Conservation (phyloP, 345 rosid species). For the Eucalyptus leucophloia region DNA sequence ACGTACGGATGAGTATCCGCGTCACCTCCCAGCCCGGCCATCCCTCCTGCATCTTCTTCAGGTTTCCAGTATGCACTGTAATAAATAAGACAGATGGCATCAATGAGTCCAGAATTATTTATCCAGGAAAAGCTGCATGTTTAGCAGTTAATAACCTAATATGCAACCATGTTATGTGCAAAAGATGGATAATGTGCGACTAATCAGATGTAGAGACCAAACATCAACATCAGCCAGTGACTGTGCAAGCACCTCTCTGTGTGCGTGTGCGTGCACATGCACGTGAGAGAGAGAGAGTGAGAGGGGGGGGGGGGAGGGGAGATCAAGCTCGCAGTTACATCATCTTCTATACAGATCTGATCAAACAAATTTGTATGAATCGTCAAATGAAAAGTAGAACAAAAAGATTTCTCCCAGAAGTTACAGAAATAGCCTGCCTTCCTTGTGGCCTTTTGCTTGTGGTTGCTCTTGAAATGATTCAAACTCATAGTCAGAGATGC, state of each 20-base stretch:
- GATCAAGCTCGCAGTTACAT: background rate
- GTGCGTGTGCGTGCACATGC: accelerated
- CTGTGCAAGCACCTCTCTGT: no score
- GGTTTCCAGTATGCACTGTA: conserved; percentile 89
- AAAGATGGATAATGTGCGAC: background rate
- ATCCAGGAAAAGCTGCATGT: background rate
- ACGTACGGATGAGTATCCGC: conserved; percentile 73
- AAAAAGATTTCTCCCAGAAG: background rate
- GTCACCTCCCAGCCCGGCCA: conserved; percentile 80
- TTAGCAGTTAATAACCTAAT: background rate
- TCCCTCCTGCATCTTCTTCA: conserved; percentile 72
- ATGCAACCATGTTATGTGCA: background rate
- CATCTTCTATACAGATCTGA: background rate
- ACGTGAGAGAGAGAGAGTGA: background rate
- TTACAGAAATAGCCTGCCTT: background rate
- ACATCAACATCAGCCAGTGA: background rate
- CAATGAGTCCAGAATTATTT: background rate
- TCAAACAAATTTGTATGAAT: background rate
- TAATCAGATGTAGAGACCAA: background rate
- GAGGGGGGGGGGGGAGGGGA: background rate
- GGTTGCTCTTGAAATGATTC: background rate
- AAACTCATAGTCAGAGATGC: background rate
- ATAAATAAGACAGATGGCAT: background rate
- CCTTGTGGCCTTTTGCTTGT: background rate
- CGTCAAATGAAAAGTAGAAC: background rate